Evolutionary conservation across 2,329 filamentous ascomycete species (phyloP).

Genomic region (Trichoderma harzianum): DNA sequence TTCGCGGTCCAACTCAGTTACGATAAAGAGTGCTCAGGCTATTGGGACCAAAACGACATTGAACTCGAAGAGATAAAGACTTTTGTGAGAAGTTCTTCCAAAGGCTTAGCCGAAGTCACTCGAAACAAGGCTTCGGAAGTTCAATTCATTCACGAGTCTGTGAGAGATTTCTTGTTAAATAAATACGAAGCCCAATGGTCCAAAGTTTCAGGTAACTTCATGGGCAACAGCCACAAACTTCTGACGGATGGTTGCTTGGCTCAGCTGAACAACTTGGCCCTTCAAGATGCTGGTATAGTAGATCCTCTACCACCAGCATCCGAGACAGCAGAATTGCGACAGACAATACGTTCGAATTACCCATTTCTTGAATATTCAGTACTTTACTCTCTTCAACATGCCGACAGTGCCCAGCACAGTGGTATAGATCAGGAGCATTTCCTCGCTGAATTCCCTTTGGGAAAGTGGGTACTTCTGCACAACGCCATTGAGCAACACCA

Average conservation of each 20-base stretch:
- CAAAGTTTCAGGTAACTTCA: background rate
- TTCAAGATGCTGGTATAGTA: background rate
- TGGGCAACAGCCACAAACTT: background rate
- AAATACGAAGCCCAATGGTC: slow-evolving; percentile 27
- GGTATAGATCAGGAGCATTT: background rate
- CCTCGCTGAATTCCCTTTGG: background rate
- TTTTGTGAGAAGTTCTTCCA: slow-evolving; percentile 39
- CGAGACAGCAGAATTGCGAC: background rate
- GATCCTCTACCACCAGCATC: background rate
- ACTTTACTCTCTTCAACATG: background rate
- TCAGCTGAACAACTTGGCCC: background rate
- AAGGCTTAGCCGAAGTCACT: slow-evolving; percentile 43
- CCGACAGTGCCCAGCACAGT: background rate
- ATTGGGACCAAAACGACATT: slow-evolving; percentile 19
- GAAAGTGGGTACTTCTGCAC: background rate
- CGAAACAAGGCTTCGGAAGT: slow-evolving; percentile 28
- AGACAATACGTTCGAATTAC: background rate
- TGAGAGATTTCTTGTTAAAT: slow-evolving; percentile 43
- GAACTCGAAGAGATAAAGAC: slow-evolving; percentile 21
- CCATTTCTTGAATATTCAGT: background rate
- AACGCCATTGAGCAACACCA: background rate
- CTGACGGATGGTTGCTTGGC: background rate
- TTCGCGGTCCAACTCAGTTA: slow-evolving; percentile 21
- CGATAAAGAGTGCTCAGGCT: accelerated
- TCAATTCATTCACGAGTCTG: slow-evolving; percentile 51